A percentile compares a stretch with the other conserved stretches of the same genome.
Evolutionary conservation across 106 monocot species (phyloP).

Genomic region (Apostasia shenzhenica): DNA sequence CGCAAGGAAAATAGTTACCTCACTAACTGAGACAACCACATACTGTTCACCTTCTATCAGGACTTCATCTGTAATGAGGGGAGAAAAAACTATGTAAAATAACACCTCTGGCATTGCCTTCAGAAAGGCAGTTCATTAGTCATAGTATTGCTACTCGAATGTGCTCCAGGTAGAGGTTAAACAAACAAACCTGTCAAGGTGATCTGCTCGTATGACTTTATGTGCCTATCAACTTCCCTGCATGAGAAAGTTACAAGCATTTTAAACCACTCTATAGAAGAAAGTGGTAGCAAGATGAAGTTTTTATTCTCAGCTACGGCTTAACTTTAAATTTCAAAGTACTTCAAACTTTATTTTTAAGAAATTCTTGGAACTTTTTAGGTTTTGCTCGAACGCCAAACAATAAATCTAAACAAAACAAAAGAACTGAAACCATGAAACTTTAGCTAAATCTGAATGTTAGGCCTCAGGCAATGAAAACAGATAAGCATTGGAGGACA

Average conservation of each 20-base stretch:
- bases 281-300: background rate
- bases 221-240: conserved; percentile 58
- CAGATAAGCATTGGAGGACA: background rate
- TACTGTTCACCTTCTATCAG: conserved; percentile 33
- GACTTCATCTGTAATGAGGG: conserved; percentile 31
- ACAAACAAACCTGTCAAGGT: conserved; percentile 46
- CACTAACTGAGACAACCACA: conserved; percentile 17
- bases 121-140: too few relatives aligned
- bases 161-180: background rate
- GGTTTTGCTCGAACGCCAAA: too few relatives aligned
- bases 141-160: too few relatives aligned
- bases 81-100: background rate
- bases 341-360: too few relatives aligned
- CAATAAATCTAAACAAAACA: background rate
- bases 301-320: too few relatives aligned
- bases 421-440: background rate
- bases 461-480: too few relatives aligned
- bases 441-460: too few relatives aligned
- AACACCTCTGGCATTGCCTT: background rate
- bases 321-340: too few relatives aligned
- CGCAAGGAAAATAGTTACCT: background rate
- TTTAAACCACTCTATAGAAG: background rate
- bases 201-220: conserved; percentile 52
- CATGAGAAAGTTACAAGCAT: background rate
- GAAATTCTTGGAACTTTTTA: too few relatives aligned